Base-by-base conservation (phyloP, 805 yeast genomes). In the Wickerhamomyces chaumierensis region DNA sequence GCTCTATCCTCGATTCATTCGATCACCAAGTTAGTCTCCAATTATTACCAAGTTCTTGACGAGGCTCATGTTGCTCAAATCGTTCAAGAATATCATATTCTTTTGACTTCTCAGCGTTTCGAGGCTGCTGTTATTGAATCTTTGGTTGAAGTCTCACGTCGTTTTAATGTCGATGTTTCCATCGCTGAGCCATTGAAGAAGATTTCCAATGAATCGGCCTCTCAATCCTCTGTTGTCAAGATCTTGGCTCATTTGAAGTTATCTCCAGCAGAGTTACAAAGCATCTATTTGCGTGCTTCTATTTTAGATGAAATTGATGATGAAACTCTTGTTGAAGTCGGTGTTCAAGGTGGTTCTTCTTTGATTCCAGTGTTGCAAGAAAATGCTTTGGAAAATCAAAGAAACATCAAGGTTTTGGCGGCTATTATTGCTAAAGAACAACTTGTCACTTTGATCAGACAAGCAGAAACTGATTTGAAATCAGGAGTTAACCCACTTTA, bases 1-100 rank as follows among this genome's bases (percentile, higher is more conserved):
- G 56, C 62, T 3, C 41, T 50, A n/a, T 48, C 45, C 5, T 52
- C 66, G 1, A 47, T 63, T 18, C 45, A 40, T 3, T 48, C 65
- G 3, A 48, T 56, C 33, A 53, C 55, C 5, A 36, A 42, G 5
- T 31, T 50, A 13, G 51, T 48, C 19, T 48, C 47, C n/a, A 41
- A 36, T 2, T 43, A 51, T 38, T 39, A 46, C 15, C 31, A 40
- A 0, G 35, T 35, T 1, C 39, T 47, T 20, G 44, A 47, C 15
- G 18, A 27, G 8, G 38, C 44, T 3, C 35, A 31, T 9, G 34
- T 47, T 35, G 33, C 39, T 33, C 28, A 40, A 3, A 41, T 51
- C 27, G 42, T 47, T 14, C 16, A 21, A 1, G 19, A 33, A 4
- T 52, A 46, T 39, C 40, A 42, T 13, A n/a, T 18, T 6, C 37